phyloP scores from a whole-genome alignment of 768 basidiomycete genomes.

The Hygrophoropsis aurantiaca region DNA sequence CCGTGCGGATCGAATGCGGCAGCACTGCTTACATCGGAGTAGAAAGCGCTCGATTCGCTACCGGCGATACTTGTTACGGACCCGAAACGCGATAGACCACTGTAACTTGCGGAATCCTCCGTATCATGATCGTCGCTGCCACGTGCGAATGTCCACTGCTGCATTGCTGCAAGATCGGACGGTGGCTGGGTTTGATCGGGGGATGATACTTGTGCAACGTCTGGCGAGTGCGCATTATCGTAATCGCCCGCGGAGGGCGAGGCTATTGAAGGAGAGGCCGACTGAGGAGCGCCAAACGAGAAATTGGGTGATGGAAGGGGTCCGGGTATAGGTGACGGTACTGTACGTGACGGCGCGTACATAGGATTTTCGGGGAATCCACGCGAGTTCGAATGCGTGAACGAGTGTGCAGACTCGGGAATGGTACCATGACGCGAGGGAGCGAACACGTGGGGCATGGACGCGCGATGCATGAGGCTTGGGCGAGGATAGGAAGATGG shows the following conservation, averaged over 20 bases:
- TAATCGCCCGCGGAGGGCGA: conserved; percentile 55
- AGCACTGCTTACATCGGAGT: conserved; percentile 43
- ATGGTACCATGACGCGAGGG: conserved; percentile 42
- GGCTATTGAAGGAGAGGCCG: conserved; percentile 41
- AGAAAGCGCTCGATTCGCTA: conserved; percentile 57
- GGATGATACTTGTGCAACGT: conserved; percentile 29
- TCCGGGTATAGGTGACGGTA: conserved; percentile 46
- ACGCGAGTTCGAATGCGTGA: conserved; percentile 15
- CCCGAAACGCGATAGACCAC: conserved; percentile 51
- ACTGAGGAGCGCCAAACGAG: conserved; percentile 61
- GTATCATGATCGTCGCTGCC: conserved; percentile 46
- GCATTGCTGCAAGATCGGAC: conserved; percentile 15
- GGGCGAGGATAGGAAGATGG: conserved; percentile 42
- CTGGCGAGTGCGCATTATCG: conserved; percentile 28
- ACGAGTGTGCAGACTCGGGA: conserved; percentile 24
- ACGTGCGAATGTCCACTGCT: conserved; percentile 44
- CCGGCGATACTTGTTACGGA: conserved; percentile 61
- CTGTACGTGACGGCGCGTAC: conserved; percentile 49
- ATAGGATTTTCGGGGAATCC: conserved; percentile 45
- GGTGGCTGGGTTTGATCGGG: conserved; percentile 40
- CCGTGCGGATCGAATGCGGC: conserved; percentile 32
- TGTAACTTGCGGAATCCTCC: conserved; percentile 54
- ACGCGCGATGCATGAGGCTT: conserved; percentile 26
- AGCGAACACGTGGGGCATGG: conserved; percentile 32
- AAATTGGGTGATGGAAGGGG: conserved; percentile 63